Conservation (phyloP, 2,329 filamentous ascomycete species). For the Arthrobotrys megalospora region DNA sequence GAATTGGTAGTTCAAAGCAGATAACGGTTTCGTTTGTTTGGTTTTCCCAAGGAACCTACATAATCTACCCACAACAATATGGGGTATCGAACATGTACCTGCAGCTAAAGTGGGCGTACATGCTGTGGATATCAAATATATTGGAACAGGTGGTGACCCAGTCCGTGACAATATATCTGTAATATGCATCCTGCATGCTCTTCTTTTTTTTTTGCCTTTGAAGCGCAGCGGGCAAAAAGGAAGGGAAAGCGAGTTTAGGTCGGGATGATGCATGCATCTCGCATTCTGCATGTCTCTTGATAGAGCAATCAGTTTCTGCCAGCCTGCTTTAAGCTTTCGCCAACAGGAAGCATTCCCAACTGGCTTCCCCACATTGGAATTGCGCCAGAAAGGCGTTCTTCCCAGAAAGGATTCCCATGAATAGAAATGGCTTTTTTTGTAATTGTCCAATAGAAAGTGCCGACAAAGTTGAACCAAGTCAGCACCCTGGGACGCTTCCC, state of each 20-base stretch:
- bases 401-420: constrained; percentile 5
- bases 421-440: constrained; percentile 27
- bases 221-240: constrained; percentile 20
- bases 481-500: constrained; percentile 6
- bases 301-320: constrained; percentile 1
- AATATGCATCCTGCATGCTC: constrained; percentile 51
- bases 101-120: constrained; percentile 20
- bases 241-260: constrained; percentile 23
- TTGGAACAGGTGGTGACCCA: constrained; percentile 24
- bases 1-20: constrained; percentile 42
- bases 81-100: constrained; percentile 30
- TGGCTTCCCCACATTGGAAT: constrained; percentile 35
- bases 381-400: constrained; percentile 37
- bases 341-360: not conserved
- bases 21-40: constrained; percentile 5
- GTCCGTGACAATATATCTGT: constrained; percentile 42
- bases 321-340: constrained; percentile 7
- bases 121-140: constrained; percentile 7
- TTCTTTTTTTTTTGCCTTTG: constrained; percentile 14
- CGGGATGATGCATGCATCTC: constrained; percentile 57
- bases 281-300: constrained; percentile 49
- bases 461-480: not conserved
- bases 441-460: constrained; percentile 17
- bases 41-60: constrained; percentile 38
- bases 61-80: constrained; percentile 12